Conservation (phyloP, 768 basidiomycete genomes). For the Sistotremastrum niveocremeum region DNA sequence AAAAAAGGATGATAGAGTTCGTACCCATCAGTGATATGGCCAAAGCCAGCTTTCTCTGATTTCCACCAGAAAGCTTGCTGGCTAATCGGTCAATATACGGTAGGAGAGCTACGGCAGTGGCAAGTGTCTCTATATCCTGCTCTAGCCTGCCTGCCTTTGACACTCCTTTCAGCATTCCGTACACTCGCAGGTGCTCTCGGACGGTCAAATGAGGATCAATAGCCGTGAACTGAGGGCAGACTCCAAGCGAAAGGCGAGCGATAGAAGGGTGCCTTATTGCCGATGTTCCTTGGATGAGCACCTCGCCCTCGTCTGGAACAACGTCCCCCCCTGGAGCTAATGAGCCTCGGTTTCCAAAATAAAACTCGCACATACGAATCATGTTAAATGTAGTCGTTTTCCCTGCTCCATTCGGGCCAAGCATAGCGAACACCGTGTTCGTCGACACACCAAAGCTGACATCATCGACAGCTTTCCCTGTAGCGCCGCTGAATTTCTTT, state of each 20-base stretch:
- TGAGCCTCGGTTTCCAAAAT: no score
- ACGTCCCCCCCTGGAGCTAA: constrained; percentile 39
- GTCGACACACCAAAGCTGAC: constrained; percentile 53
- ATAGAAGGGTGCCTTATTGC: constrained; percentile 48
- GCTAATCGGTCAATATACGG: constrained; percentile 59
- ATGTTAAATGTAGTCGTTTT: constrained; percentile 68
- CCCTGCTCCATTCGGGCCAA: constrained; percentile 76
- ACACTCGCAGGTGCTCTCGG: constrained; percentile 59
- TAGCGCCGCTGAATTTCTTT: constrained; percentile 40
- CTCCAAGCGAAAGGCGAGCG: constrained; percentile 58
- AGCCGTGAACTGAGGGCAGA: constrained; percentile 77
- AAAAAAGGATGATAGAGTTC: not conserved
- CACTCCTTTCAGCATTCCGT: constrained; percentile 64
- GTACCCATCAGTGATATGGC: constrained; percentile 64
- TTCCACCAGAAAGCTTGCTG: constrained; percentile 64
- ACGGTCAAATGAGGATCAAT: constrained; percentile 70
- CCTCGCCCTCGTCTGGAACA: constrained; percentile 53
- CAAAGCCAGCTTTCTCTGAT: constrained; percentile 62
- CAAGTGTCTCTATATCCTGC: constrained; percentile 39
- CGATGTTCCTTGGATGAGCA: constrained; percentile 52
- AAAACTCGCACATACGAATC: no score
- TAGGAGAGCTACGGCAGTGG: constrained; percentile 43
- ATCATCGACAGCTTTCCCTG: constrained; percentile 46
- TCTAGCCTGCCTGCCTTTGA: constrained; percentile 32
- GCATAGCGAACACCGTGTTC: constrained; percentile 54